Base-by-base conservation (phyloP, 352 stramenopile species). In the Aphanomyces euteiches region DNA sequence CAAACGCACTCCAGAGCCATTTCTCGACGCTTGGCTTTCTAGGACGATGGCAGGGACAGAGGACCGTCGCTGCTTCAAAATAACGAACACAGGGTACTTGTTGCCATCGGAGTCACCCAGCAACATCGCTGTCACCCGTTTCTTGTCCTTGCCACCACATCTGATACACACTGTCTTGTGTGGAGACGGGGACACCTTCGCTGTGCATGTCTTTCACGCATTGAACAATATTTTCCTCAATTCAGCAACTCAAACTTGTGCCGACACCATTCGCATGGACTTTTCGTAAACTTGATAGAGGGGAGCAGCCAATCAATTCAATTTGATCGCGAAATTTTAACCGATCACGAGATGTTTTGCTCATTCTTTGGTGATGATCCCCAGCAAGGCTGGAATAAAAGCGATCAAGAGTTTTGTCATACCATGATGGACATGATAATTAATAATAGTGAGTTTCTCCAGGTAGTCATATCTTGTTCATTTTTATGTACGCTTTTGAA, bases 141-240 rank as follows among this genome's bases (percentile, higher is more conserved):
- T 56, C 50, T 79, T 82, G 7, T 74, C 69, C 19, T 72, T 69
- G 8, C 68, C 69, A 6, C 7, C 50, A 54, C 65, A 75, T 3
- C 71, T 53, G 5, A 78, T 67, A 69, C 74, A 79, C 2, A 53
- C 2, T 78, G 69, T 79, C 47, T 77, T 79, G 3, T 2, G 50
- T 58, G 21, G 50, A 13, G 7, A 58, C 50, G 13, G 50, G 50
- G 3, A 58, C 36, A 36, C 50, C 7, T 19, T 58, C 50, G 17
- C 3, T 19, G 17, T 3, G 50, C 50, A 58, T 58, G 17, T 58
- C 50, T 19, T 58, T 19, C 21, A 58, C 50, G 1, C 50, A 58
- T 58, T 58, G 50, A 28, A 58, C 50, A 3, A 58, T 58, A 3
- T 36, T 58, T 17, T 19, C 50, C 50, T 58, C 50, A 28, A 3